phyloP scores from a whole-genome alignment of 1,284 basidiomycete species.

The Spongiforma sp. region DNA sequence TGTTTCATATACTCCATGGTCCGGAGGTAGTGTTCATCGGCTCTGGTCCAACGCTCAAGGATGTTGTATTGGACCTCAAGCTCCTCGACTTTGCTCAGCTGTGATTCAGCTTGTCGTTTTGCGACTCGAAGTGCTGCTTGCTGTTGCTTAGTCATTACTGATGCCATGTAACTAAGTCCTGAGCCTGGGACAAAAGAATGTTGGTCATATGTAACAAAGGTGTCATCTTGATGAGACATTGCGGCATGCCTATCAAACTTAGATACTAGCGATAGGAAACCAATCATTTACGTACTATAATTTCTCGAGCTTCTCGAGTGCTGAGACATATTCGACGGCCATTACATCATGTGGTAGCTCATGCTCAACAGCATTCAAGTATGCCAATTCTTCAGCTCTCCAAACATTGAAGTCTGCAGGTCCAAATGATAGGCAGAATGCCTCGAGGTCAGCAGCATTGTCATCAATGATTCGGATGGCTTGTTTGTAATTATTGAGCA shows the following conservation, averaged over 20 bases:
- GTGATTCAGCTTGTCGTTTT: not conserved
- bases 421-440: not conserved
- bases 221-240: too few species aligned
- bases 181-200: not conserved
- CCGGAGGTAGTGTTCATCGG: too few species aligned
- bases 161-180: not conserved
- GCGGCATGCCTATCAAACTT: too few species aligned
- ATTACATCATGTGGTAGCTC: not conserved
- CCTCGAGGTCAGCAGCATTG: too few species aligned
- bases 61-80: not conserved
- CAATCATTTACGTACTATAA: not conserved
- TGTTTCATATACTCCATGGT: too few species aligned
- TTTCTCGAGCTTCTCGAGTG: not conserved
- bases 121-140: not conserved
- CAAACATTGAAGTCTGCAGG: not conserved
- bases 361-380: not conserved
- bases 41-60: not conserved
- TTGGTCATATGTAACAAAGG: too few species aligned
- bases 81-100: not conserved
- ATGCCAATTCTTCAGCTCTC: not conserved
- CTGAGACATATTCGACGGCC: not conserved
- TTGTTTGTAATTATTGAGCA: too few species aligned
- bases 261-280: not conserved
- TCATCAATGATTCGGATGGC: too few species aligned
- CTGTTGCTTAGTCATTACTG: not conserved